Base-by-base conservation (phyloP, 2,329 filamentous ascomycete species). In the Cordyceps pruinosa region DNA sequence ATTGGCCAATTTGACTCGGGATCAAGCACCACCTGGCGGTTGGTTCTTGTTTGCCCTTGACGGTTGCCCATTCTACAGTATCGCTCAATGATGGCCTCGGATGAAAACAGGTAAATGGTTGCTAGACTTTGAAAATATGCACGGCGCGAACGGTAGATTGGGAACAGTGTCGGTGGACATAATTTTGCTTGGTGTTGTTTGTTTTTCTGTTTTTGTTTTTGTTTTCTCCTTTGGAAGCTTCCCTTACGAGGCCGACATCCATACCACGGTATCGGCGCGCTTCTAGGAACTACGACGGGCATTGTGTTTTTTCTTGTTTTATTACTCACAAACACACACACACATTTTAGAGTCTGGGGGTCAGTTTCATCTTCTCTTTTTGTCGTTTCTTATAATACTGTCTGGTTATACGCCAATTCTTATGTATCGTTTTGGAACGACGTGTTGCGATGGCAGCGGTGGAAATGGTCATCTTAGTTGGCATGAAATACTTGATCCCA, bases 291-390 rank as follows among this genome's bases (percentile, higher is more conserved):
- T 65, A 67, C 58, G 56, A 67, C 58, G 61, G 59, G 63, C 58
- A 66, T 67, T 64, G 54, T 58, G 62, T 63, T 63, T 63, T 60
- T 57, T 49, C 37, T 46, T 57, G 55, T 57, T 57, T 57, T 51
- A 57, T 51, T 37, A 57, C 46, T 44, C 55, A 50, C 44, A 37
- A 34, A 30, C 53, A 56, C 52, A 56, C 42, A 34, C 53, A 41
- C 39, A 53, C 55, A 68, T 63, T 66, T 64, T 70, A 70, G 67
- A 69, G 64, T 66, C 65, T 49, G 64, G 63, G 56, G 62, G n/a
- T n/a, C n/a, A n/a, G n/a, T n/a, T n/a, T 61, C 64, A n/a, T 41
- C 44, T 66, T 64, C 59, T 58, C 45, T 60, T 64, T 50, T 51
- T 57, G 56, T 61, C 30, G 61, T 67, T 63, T 62, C 63, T 58